Evolutionary conservation across 2,329 filamentous ascomycete genomes (phyloP).

Genomic region (Pleurostoma richardsiae): DNA sequence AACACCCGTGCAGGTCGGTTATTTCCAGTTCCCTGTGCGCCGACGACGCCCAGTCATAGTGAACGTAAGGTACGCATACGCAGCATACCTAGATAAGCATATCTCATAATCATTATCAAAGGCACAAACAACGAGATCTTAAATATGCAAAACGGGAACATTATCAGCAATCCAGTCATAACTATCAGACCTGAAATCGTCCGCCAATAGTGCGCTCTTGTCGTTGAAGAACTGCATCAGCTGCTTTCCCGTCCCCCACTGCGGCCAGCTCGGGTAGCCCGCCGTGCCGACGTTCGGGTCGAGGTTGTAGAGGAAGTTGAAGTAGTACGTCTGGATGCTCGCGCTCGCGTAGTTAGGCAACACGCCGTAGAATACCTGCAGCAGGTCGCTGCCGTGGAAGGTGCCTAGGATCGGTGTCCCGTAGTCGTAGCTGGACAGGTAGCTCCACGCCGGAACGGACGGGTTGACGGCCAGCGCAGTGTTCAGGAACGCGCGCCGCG

Average conservation of each 20-base stretch:
- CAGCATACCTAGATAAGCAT: too few relatives aligned
- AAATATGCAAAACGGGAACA: not conserved
- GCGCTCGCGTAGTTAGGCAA: constrained; percentile 55
- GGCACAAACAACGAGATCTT: not conserved
- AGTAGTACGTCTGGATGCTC: constrained; percentile 64
- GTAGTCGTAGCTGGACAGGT: constrained; percentile 67
- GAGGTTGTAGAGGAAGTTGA: constrained; percentile 64
- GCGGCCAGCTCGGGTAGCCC: constrained; percentile 32
- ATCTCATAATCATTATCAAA: too few relatives aligned
- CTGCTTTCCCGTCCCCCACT: constrained; percentile 20
- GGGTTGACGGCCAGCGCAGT: constrained; percentile 40
- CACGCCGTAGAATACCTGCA: constrained; percentile 65
- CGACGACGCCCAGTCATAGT: too few relatives aligned
- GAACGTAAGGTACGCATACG: too few relatives aligned
- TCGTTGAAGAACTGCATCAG: constrained; percentile 2
- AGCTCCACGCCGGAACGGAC: constrained; percentile 65
- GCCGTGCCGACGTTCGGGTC: constrained; percentile 59
- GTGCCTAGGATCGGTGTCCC: constrained; percentile 70
- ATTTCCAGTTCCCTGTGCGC: too few relatives aligned
- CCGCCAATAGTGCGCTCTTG: not conserved
- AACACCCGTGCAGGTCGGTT: too few relatives aligned
- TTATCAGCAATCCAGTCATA: not conserved
- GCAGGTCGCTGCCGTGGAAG: constrained; percentile 66
- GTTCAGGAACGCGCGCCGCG: constrained; percentile 59
- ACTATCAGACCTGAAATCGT: constrained; percentile 1